A percentile compares a stretch with the other conserved stretches of the same genome.
Evolutionary conservation across 2,329 filamentous ascomycete genomes (phyloP).

Genomic region (Cytospora chrysosperma): DNA sequence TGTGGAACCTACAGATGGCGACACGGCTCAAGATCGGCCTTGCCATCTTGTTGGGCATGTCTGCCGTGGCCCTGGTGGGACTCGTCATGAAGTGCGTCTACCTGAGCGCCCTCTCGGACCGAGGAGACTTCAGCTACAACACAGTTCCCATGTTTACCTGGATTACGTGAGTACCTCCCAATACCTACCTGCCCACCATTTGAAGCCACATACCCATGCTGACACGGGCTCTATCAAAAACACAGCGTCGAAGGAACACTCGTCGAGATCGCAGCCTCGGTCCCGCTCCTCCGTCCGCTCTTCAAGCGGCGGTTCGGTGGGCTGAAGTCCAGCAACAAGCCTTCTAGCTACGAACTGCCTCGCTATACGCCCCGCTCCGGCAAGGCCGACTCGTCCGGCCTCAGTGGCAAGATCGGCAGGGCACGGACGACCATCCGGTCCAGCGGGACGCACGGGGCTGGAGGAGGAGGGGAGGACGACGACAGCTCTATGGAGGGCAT

Average conservation of each 20-base stretch:
- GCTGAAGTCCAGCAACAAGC: not conserved
- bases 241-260: slow-evolving; percentile 12
- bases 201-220: not conserved
- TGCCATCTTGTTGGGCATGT: slow-evolving; percentile 14
- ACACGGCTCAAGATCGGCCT: slow-evolving; percentile 15
- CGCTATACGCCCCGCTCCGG: slow-evolving; percentile 6
- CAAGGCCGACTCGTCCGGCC: slow-evolving; percentile 10
- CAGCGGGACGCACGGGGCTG: not conserved
- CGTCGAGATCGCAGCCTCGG: slow-evolving; percentile 12
- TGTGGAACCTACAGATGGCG: slow-evolving; percentile 13
- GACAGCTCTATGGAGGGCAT: slow-evolving; percentile 9
- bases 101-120: slow-evolving; percentile 13
- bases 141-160: slow-evolving; percentile 20
- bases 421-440: slow-evolving; percentile 6
- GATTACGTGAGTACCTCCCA: not conserved
- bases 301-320: not conserved
- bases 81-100: slow-evolving; percentile 19
- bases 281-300: slow-evolving; percentile 10
- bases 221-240: not conserved
- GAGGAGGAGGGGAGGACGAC: not conserved
- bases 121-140: slow-evolving; percentile 16
- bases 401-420: slow-evolving; percentile 7
- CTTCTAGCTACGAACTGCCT: slow-evolving; percentile 10
- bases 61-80: slow-evolving; percentile 12
- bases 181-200: not conserved